A percentile compares a stretch with the other conserved stretches of the same genome.
These are phyloP conservation scores for Wallacemonas rigidus DNA, from an alignment of 208 protist genomes.

Conservation along the genomic window DNA sequence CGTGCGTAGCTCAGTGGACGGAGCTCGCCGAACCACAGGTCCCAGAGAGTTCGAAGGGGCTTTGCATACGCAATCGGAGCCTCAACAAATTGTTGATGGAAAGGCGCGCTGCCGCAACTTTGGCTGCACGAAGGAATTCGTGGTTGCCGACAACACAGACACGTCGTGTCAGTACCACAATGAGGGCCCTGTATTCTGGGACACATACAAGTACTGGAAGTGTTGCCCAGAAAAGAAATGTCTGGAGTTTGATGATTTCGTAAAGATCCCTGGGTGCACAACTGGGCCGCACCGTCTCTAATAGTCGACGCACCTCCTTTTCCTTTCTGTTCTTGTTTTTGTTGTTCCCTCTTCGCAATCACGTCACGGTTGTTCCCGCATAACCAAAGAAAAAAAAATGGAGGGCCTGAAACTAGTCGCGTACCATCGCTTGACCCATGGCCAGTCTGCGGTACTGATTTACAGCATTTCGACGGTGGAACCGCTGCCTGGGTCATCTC, in stretches of 20 bases:
- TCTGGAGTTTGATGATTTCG: conserved; percentile 87
- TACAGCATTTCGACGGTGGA: too few relatives aligned
- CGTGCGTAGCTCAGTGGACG: neutral
- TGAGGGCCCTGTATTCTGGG: conserved; percentile 83
- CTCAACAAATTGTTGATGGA: conserved; percentile 74
- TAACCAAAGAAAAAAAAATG: neutral
- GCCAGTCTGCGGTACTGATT: too few relatives aligned
- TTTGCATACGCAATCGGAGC: conserved; percentile 24
- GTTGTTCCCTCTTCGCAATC: neutral
- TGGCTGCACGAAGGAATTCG: conserved; percentile 78
- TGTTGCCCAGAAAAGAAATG: conserved; percentile 86
- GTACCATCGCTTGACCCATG: too few relatives aligned
- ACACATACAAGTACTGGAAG: conserved; percentile 91
- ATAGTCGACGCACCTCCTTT: neutral
- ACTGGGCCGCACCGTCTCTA: conserved; percentile 69
- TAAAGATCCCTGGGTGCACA: conserved; percentile 80
- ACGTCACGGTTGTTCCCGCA: neutral
- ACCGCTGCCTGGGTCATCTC: too few relatives aligned
- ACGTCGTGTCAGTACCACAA: conserved; percentile 70
- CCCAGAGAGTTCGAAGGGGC: conserved; percentile 84
- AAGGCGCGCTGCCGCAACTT: conserved; percentile 82
- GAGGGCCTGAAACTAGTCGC: too few relatives aligned
- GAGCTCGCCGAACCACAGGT: conserved; percentile 34
- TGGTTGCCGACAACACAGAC: conserved; percentile 70
- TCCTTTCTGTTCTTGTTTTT: neutral